phyloP scores from a whole-genome alignment of 768 basidiomycete species.

The Phanerochaete sordida region DNA sequence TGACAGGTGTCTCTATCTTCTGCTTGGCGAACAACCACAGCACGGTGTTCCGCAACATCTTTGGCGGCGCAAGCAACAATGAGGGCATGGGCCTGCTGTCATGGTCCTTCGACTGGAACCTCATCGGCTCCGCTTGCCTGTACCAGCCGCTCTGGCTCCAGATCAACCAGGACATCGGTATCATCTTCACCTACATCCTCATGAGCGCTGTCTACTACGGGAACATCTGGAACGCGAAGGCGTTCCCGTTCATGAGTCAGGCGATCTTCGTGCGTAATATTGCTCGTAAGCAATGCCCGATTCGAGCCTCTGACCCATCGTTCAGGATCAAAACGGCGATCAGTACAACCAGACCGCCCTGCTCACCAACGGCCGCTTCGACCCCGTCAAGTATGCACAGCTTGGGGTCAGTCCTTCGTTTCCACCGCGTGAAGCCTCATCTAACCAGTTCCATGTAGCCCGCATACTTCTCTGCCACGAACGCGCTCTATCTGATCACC shows the following conservation, averaged over 20 bases:
- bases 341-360: conserved; percentile 44
- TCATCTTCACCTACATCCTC: conserved; percentile 30
- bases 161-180: conserved; percentile 21
- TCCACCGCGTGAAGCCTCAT: conserved; percentile 14
- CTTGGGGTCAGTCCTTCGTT: conserved; percentile 20
- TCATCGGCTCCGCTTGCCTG: conserved; percentile 44
- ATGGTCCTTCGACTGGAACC: conserved; percentile 61
- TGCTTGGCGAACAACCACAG: conserved; percentile 30
- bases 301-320: not conserved
- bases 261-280: conserved; percentile 27
- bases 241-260: conserved; percentile 51
- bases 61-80: conserved; percentile 39
- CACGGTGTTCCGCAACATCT: conserved; percentile 22
- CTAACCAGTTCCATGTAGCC: conserved; percentile 21
- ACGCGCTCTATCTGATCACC: conserved; percentile 31
- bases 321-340: conserved; percentile 20
- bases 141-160: conserved; percentile 26
- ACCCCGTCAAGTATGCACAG: conserved; percentile 22
- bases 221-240: conserved; percentile 56
- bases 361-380: conserved; percentile 36
- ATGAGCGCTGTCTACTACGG: conserved; percentile 29
- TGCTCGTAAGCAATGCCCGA: not conserved
- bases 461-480: conserved; percentile 33
- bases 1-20: conserved; percentile 34
- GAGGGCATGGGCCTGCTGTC: conserved; percentile 61